Base-by-base conservation (phyloP, 2,329 filamentous ascomycete species). In the Colletotrichum sp. region DNA sequence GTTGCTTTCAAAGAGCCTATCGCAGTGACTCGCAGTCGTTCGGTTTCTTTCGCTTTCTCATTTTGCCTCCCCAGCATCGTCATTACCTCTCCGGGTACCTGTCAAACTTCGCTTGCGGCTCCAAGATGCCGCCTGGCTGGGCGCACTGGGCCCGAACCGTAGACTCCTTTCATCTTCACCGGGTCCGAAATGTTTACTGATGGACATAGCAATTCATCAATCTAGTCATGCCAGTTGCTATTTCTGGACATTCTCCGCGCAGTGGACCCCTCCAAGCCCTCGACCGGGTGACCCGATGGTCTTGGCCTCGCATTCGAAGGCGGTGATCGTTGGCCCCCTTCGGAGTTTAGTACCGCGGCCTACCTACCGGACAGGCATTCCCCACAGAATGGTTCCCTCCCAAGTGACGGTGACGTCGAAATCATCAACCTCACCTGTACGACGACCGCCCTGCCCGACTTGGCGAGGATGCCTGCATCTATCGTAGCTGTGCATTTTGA, bases 331-430 rank as follows among this genome's bases (percentile, higher is more conserved):
- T 22, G 19, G 9, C 22, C 64, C 22, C 15, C 39, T 67, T 59
- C 16, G 66, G 22, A 34, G 52, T 19, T 39, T 39, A 52, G 22
- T 19, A 36, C 8, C 15, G 19, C 64, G 19, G 30, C 8, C 13
- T 32, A 48, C 22, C 11, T 73, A 44, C 64, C 44, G 70, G 63
- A 64, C 70, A 73, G 57, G 63, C 70, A 68, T 73, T 73, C 69
- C 22, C 73, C 69, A 65, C 57, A 75, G 55, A 68, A 73, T 72
- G 52, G 44, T 39, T 9, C 52, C 39, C 73, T 57, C 27, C 52
- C 55, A 32, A 34, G 57, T 30, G 32, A 13, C 13, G 64, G 70
- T 75, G 73, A 75, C 73, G 73, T 75, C 73, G 73, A 48, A 75
- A 68, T 68, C 73, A 60, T 9, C 68, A 68, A 28, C 57, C 57